phyloP scores from a whole-genome alignment of 768 basidiomycete species.

The Pleurotus cornucopiae region DNA sequence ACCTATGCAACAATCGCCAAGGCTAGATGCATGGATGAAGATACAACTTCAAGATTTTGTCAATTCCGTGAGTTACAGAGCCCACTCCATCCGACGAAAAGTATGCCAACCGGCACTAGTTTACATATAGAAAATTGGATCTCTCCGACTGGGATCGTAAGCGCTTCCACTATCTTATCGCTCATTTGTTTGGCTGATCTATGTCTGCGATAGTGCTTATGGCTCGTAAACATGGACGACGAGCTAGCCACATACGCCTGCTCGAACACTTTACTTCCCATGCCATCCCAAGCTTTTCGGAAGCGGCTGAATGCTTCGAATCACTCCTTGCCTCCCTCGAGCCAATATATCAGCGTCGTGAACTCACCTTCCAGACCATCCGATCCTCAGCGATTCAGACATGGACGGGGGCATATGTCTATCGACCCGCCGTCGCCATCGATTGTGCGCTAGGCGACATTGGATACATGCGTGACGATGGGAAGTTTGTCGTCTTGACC shows the following conservation, averaged over 20 bases:
- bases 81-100: background rate
- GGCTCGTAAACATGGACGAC: background rate
- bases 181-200: background rate
- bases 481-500: background rate
- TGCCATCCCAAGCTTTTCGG: background rate
- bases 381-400: background rate
- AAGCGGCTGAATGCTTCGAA: background rate
- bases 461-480: slow-evolving; percentile 2
- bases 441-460: background rate
- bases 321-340: background rate
- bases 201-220: background rate
- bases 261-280: slow-evolving; percentile 3
- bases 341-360: background rate
- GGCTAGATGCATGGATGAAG: background rate
- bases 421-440: background rate
- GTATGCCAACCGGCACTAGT: background rate
- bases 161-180: background rate
- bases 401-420: background rate
- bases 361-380: background rate
- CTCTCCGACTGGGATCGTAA: slow-evolving; percentile 1
- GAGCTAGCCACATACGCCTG: background rate
- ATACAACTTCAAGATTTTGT: background rate
- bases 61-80: background rate
- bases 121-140: background rate
- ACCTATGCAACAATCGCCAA: background rate